Evolutionary conservation across 2,329 filamentous ascomycete species (phyloP), one percentile per base, ranked within the genome.

Genomic region (Claviceps arundinis): DNA sequence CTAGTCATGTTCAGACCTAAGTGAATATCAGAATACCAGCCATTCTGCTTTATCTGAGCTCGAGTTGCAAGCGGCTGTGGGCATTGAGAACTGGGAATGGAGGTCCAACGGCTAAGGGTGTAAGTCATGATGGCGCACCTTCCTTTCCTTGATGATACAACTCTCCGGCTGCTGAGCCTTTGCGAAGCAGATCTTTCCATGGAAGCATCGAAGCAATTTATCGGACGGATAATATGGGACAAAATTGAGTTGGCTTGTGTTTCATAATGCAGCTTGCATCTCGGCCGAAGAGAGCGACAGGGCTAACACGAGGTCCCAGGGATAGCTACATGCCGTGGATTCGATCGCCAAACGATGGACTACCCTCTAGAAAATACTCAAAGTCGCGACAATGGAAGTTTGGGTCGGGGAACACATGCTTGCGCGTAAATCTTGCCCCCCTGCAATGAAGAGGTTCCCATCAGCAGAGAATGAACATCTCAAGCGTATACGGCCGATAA

Each of bases 291-390:
- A 46, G 44, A 34, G 41, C 34, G 37, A 42, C 51, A 53, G 51
- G 53, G 48, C 44, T 45, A 50, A 53, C 50, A 55, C 53, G 53
- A 55, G 51, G 53, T 38, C 45, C 30, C 51, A 55, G 30, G 53
- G 53, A 55, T 53, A 14, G 40, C 37, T 45, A 44, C 26, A 48
- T 48, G 45, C 44, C 34, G 37, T 48, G 41, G 22, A 8, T 37
- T 30, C 45, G 30, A 45, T 22, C 7, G 37, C 17, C 49, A 40
- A 19, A 38, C 22, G 19, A 13, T 26, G 34, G 34, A 26, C 30
- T 19, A 9, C 8, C 9, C 14, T 30, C 40, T 19, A 17, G 14
- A 26, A 11, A 5, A n/a, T 22, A 34, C 6, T 24, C 42, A 43
- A 43, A 11, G 19, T 41, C 40, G 34, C 46, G 14, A n/a, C 34